Conservation (phyloP, 768 basidiomycete genomes). For the Russula earlei region DNA sequence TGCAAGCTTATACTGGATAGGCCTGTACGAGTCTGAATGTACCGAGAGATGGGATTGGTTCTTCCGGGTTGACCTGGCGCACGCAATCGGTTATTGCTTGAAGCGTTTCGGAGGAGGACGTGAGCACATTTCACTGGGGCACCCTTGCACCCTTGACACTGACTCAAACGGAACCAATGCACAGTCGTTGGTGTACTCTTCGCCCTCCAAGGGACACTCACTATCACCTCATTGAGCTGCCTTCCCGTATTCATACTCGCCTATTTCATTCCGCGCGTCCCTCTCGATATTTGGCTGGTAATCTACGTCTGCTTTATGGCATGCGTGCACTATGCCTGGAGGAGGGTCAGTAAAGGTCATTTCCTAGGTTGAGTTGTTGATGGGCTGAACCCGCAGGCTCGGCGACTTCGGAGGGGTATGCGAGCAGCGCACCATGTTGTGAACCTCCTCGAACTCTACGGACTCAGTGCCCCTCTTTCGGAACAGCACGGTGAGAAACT, state of each 20-base stretch:
- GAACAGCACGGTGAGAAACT: not conserved
- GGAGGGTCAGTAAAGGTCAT: not conserved
- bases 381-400: not conserved
- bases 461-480: not conserved
- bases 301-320: not conserved
- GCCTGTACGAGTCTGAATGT: not conserved
- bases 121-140: too few species aligned
- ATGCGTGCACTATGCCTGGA: not conserved
- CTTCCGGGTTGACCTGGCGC: not conserved
- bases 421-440: not conserved
- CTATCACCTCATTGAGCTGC: not conserved
- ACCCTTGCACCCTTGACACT: not conserved
- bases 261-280: not conserved
- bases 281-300: not conserved
- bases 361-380: not conserved
- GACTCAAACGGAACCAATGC: not conserved
- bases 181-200: not conserved
- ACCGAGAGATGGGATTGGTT: not conserved
- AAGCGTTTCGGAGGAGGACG: too few species aligned
- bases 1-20: constrained; percentile 4
- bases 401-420: not conserved
- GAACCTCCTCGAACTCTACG: not conserved
- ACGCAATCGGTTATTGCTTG: not conserved
- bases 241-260: not conserved
- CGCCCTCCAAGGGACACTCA: not conserved